These are phyloP conservation scores for Prasinococcaceae sp. DNA, from an alignment of 139 green algal species.

Conservation along the genomic window DNA sequence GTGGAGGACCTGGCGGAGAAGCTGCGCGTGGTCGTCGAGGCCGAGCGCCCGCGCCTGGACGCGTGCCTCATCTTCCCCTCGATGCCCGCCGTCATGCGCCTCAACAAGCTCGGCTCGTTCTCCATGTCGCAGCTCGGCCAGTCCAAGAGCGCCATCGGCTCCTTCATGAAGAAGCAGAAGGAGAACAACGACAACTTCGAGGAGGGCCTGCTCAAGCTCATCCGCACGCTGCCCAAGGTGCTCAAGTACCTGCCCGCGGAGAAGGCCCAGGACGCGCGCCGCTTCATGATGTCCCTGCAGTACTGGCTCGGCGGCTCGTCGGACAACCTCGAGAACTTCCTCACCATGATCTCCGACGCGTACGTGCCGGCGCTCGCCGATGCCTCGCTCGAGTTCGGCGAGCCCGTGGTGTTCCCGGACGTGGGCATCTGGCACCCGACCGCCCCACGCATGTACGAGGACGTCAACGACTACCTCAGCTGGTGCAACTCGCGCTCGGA, in stretches of 20 bases:
- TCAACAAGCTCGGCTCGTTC: conserved; percentile 98
- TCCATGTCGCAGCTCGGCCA: conserved; percentile 88
- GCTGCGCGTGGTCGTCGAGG: conserved; percentile 71
- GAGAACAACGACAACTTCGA: conserved; percentile 66
- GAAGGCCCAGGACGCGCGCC: conserved; percentile 76
- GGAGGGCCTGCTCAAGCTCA: conserved; percentile 95
- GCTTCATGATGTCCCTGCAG: conserved; percentile 90
- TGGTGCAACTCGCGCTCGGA: conserved; percentile 79
- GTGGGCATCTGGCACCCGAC: conserved; percentile 94
- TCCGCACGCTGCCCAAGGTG: conserved; percentile 60
- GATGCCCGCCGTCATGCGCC: conserved; percentile 92
- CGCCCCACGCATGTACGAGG: conserved; percentile 72
- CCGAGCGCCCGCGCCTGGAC: conserved; percentile 66
- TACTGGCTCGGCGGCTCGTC: conserved; percentile 97
- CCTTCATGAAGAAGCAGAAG: conserved; percentile 83
- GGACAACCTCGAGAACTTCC: conserved; percentile 96
- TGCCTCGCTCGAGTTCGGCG: conserved; percentile 44
- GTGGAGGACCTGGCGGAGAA: conserved; percentile 99
- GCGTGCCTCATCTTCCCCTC: conserved; percentile 96
- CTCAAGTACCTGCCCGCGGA: conserved; percentile 89
- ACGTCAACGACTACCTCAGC: conserved; percentile 99
- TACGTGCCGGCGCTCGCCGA: conserved; percentile 82
- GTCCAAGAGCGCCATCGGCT: conserved; percentile 79
- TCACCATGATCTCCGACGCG: conserved; percentile 59
- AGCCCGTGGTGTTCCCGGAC: conserved; percentile 87